Evolutionary conservation across 176 grass and related monocot genomes (phyloP).

Genomic region (Aegilops umbellulata): DNA sequence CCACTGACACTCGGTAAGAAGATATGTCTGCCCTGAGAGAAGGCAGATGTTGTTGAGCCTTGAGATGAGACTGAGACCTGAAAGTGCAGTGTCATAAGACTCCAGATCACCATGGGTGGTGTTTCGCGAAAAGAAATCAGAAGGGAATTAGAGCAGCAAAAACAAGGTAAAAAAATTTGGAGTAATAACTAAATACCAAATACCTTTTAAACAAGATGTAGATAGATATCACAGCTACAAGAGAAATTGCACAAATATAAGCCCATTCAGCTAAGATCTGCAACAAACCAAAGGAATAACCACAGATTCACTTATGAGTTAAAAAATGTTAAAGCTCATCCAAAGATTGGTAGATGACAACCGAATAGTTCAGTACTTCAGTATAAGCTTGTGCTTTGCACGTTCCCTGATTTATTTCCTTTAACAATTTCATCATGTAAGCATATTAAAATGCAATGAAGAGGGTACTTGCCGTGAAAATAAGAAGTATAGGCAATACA

Average conservation of each 20-base stretch:
- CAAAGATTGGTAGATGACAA: not conserved
- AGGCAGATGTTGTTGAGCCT: slow-evolving; percentile 31
- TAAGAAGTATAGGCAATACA: slow-evolving; percentile 69
- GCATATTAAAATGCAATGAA: slow-evolving; percentile 7
- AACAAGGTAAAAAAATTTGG: slow-evolving; percentile 1
- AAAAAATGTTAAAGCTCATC: not conserved
- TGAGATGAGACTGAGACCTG: slow-evolving; percentile 47
- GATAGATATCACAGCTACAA: slow-evolving; percentile 46
- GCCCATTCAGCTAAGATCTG: slow-evolving; percentile 78
- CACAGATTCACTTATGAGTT: not conserved
- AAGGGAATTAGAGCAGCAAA: not conserved
- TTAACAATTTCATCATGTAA: slow-evolving; percentile 21
- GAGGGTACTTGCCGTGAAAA: slow-evolving; percentile 69
- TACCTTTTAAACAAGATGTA: slow-evolving; percentile 60
- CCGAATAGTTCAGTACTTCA: not conserved
- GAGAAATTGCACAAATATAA: slow-evolving; percentile 43
- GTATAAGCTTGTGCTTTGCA: not conserved
- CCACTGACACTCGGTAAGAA: slow-evolving; percentile 90
- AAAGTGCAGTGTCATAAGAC: slow-evolving; percentile 3
- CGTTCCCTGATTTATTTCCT: not conserved
- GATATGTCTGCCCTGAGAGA: slow-evolving; percentile 59
- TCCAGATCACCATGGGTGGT: not conserved
- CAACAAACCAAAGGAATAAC: slow-evolving; percentile 22
- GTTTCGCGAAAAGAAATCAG: slow-evolving; percentile 28
- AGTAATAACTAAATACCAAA: slow-evolving; percentile 8